Base-by-base conservation (phyloP, 2,329 filamentous ascomycete species). In the Proliferodiscus dingleyae region DNA sequence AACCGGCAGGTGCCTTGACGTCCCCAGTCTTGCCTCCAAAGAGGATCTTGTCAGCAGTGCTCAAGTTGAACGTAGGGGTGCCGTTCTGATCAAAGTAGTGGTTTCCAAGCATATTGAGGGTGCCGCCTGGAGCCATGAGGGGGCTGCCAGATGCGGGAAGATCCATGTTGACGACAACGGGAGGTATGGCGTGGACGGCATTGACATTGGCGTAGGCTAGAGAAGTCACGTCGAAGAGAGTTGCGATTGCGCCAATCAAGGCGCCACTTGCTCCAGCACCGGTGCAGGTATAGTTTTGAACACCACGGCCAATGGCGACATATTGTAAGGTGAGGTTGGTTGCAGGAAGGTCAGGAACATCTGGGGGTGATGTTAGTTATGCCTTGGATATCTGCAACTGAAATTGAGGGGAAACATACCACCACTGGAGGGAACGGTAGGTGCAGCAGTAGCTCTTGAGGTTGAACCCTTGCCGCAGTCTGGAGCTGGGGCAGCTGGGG, bases 231-330 rank as follows among this genome's bases (percentile, higher is more conserved):
- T 64, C 61, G 51, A 46, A 64, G 46, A 64, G 59, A 5, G 49
- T 61, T 37, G 62, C 62, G 13, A 62, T 37, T 6, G 62, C 62
- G 16, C 62, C 62, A 15, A 59, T 28, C 9, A 56, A 41, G 13
- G 48, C 45, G 5, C 59, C 49, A 7, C 41, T 43, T 9, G 50
- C 54, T 15, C 47, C 47, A 8, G 38, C 37, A n/a, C 33, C 40
- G 2, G 52, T 23, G 52, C 62, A 64, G 33, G 61, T 60, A 45
- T 64, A 64, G 41, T 64, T 64, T 41, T 64, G 62, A 28, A 58
- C 46, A 30, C 62, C 62, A 9, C 59, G 58, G 37, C 62, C 62
- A 23, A 64, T 46, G n/a, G 58, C 54, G 29, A 62, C 51, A 33
- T 54, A 58, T 43, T 49, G 45, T 28, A 67, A 51, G 15, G 56